Evolutionary conservation across 768 basidiomycete species (phyloP), one percentile per base, ranked within the genome.

Genomic region (Leccinum longicurvipes): DNA sequence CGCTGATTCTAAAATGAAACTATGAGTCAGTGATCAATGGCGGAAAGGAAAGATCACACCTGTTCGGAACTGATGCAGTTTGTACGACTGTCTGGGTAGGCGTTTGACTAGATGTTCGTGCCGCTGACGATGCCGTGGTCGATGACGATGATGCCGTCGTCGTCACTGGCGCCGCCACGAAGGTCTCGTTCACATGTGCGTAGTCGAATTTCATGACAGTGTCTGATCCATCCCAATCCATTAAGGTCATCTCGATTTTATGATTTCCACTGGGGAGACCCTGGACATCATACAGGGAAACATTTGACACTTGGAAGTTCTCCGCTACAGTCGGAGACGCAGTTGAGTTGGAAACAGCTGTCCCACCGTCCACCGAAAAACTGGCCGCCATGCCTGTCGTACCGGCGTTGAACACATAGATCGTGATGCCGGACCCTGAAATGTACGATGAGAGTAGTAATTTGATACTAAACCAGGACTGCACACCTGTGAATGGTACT

Each of bases 131-230:
- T 3, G 53, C 27, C 45, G n/a, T 25, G 6, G 25, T 24, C 1
- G 63, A 21, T 17, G 46, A 24, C 2, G 50, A n/a, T 15, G 61
- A 29, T 1, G 60, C 52, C 7, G 54, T 54, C 15, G 19, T 54
- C 15, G 19, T 5, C 5, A 53, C 49, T 11, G 44, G 4, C 24
- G 50, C 53, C 21, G 51, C 55, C 31, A 64, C 58, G 5, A 64
- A 51, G 24, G 64, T 56, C 50, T 67, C 67, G 23, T 67, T 67
- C 27, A 67, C 27, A 14, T 49, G 25, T 51, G 66, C 67, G 41
- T 69, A 69, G 29, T 67, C 66, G 14, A 68, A 69, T 27, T 66
- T 62, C 67, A 67, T 64, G 31, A 59, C 60, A 19, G 61, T 66
- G 21, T 11, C 6, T 2, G 8, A 6, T 3, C 53, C 58, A 6